These are phyloP conservation scores for Pleodorina starrii DNA, from an alignment of 139 green algal genomes.

Conservation along the genomic window DNA sequence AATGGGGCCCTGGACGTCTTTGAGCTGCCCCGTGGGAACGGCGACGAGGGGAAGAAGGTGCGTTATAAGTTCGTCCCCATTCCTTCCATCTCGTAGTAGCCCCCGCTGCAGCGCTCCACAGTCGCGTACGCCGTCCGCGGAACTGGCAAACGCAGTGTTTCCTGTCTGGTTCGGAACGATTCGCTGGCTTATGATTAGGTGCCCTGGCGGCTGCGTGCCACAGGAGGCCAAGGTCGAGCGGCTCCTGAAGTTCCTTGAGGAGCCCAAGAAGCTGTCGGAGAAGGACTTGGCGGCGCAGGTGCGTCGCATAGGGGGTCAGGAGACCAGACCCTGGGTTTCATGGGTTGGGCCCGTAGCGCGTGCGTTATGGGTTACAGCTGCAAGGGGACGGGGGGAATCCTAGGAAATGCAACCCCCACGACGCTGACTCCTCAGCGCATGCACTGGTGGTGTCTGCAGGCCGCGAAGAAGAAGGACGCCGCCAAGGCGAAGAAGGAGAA, in stretches of 20 bases:
- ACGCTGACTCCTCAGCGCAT: too few species aligned
- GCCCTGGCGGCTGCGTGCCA: neutral
- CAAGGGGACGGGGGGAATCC: too few species aligned
- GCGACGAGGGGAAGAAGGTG: constrained; percentile 68
- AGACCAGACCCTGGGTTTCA: too few species aligned
- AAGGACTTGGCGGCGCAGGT: constrained; percentile 78
- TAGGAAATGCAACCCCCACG: too few species aligned
- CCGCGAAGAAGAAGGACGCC: constrained; percentile 73
- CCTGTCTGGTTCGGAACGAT: too few species aligned
- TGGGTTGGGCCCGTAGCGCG: too few species aligned
- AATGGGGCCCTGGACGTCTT: constrained; percentile 74
- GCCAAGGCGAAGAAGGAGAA: constrained; percentile 69
- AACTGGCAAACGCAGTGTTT: too few species aligned
- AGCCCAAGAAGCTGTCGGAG: constrained; percentile 64
- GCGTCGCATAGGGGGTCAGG: too few species aligned
- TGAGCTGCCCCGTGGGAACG: constrained; percentile 70
- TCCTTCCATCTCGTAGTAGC: too few species aligned
- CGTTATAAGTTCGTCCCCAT: neutral
- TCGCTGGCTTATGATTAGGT: neutral
- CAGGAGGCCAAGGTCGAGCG: constrained; percentile 75
- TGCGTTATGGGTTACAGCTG: too few species aligned
- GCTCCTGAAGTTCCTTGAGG: constrained; percentile 76
- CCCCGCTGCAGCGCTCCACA: too few species aligned
- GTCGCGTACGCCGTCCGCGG: too few species aligned
- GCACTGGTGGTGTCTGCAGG: constrained; percentile 38